A percentile compares a stretch with the other conserved stretches of the same genome.
phyloP scores from a whole-genome alignment of 108 stramenopile genomes.

The Epithemia pelagica region DNA sequence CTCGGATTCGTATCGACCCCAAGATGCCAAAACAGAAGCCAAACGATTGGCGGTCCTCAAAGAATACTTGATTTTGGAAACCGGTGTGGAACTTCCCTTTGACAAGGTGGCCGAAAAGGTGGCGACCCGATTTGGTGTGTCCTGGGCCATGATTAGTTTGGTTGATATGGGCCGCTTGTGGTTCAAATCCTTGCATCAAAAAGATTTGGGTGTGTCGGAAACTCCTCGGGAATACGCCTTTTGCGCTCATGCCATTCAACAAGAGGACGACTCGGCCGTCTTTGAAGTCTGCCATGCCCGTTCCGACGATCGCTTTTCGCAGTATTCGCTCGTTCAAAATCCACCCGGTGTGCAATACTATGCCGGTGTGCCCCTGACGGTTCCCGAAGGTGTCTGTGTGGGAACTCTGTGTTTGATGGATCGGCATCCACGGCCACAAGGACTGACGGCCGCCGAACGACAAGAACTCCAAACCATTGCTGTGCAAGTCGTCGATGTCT shows the following conservation, averaged over 20 bases:
- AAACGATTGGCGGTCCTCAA: conserved; percentile 45
- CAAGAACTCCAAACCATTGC: background rate
- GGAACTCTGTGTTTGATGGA: conserved; percentile 12
- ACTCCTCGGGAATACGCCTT: conserved; percentile 60
- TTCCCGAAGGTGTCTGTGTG: conserved; percentile 37
- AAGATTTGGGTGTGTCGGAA: conserved; percentile 39
- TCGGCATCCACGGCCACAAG: conserved; percentile 5
- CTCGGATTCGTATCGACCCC: conserved; percentile 1
- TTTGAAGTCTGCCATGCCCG: conserved; percentile 51
- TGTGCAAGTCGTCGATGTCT: background rate
- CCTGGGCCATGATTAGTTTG: conserved; percentile 62
- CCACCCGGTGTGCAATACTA: conserved; percentile 58
- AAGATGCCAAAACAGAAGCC: conserved; percentile 46
- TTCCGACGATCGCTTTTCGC: conserved; percentile 50
- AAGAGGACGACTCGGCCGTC: conserved; percentile 16
- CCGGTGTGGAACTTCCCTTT: conserved; percentile 38
- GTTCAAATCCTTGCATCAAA: conserved; percentile 11
- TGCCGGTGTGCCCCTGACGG: conserved; percentile 56
- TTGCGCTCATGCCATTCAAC: conserved; percentile 53
- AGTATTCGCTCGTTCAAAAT: conserved; percentile 55
- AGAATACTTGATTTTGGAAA: conserved; percentile 50
- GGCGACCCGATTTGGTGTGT: conserved; percentile 48
- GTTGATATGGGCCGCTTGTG: conserved; percentile 71
- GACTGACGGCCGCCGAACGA: background rate
- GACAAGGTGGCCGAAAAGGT: conserved; percentile 37